Evolutionary conservation across 2,329 filamentous ascomycete genomes (phyloP).

Genomic region (Fusarium avenaceum): DNA sequence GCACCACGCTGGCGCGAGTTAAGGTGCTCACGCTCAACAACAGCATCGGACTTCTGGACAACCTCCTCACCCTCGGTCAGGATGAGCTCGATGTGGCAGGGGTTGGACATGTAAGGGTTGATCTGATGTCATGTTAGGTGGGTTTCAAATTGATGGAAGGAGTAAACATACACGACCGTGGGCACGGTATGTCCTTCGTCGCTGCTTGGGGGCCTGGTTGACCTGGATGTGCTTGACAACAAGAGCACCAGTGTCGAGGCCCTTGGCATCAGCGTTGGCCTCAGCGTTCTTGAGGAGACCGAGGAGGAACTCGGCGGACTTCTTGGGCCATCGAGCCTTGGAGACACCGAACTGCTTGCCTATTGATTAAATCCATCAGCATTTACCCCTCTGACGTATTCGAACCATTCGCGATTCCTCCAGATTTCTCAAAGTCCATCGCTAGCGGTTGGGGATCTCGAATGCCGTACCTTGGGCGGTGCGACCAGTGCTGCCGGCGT

Average conservation of each 20-base stretch:
- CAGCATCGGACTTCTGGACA: constrained; percentile 94
- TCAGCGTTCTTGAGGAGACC: constrained; percentile 97
- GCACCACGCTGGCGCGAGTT: constrained; percentile 92
- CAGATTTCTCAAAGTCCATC: constrained; percentile 20
- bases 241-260: constrained; percentile 96
- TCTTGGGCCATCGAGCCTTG: constrained; percentile 98
- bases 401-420: constrained; percentile 21
- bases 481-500: constrained; percentile 94
- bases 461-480: constrained; percentile 91
- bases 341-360: constrained; percentile 99
- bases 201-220: constrained; percentile 99
- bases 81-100: constrained; percentile 99
- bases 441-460: constrained; percentile 8
- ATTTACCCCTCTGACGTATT: constrained; percentile 21
- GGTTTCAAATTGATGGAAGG: not conserved
- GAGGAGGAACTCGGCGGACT: constrained; percentile 98
- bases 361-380: constrained; percentile 59
- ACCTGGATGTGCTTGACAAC: constrained; percentile 99
- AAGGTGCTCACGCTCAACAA: constrained; percentile 79
- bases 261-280: constrained; percentile 97
- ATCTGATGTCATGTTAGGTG: constrained; percentile 72
- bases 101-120: constrained; percentile 99
- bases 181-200: constrained; percentile 98
- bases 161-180: constrained; percentile 93
- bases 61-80: constrained; percentile 97